Percentiles rank a stretch among this genome's conserved stretches.
Conservation (phyloP, 805 yeast species). For the Pichia paraexigua region DNA sequence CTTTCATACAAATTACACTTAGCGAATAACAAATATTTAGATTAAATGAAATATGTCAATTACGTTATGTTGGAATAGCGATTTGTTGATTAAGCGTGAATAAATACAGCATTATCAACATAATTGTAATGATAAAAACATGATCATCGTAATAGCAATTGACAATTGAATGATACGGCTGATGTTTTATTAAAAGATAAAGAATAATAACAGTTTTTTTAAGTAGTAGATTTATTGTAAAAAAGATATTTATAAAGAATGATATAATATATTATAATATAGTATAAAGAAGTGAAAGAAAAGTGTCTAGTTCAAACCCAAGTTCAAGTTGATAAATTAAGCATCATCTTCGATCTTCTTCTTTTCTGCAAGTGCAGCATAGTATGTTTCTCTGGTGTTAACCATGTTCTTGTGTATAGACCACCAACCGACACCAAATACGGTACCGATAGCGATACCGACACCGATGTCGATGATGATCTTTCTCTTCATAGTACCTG, state of each 20-base stretch:
- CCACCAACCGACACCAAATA: constrained; percentile 74
- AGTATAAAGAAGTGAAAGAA: not conserved
- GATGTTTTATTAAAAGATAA: not conserved
- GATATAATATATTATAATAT: not conserved
- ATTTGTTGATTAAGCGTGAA: too few species aligned
- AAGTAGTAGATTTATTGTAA: not conserved
- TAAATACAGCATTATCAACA: too few species aligned
- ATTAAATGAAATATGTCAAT: not conserved
- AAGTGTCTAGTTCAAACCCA: not conserved
- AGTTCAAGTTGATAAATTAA: constrained; percentile 5
- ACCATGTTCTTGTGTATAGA: constrained; percentile 69
- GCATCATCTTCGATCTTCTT: constrained; percentile 50
- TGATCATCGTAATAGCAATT: not conserved
- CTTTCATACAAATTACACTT: too few species aligned
- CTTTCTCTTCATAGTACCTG: constrained; percentile 75
- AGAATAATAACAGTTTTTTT: not conserved
- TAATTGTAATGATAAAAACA: not conserved
- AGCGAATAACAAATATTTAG: not conserved
- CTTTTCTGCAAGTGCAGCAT: constrained; percentile 67
- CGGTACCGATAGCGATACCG: constrained; percentile 38
- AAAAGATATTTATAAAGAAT: not conserved
- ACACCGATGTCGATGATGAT: constrained; percentile 69
- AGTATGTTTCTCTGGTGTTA: constrained; percentile 75
- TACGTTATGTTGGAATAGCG: too few species aligned
- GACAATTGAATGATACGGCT: not conserved